These are phyloP conservation scores for Antrodiella citrinella DNA, from an alignment of 768 basidiomycete species.

Conservation along the genomic window DNA sequence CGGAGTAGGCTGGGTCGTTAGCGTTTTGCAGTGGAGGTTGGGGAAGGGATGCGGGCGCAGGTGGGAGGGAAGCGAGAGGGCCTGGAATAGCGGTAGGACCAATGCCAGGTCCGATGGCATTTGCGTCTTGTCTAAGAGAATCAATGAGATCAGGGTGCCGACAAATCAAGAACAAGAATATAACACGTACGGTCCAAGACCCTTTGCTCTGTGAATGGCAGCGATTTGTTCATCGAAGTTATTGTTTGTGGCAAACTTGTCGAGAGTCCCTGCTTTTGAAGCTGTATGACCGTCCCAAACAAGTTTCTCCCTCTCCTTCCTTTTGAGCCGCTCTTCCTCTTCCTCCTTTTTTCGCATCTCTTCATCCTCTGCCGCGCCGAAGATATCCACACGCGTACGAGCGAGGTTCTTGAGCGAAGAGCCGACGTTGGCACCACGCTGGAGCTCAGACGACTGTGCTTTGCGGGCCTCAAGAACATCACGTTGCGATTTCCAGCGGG, in stretches of 20 bases:
- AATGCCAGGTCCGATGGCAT: slow-evolving; percentile 82
- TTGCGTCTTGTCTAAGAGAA: slow-evolving; percentile 52
- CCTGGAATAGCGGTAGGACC: slow-evolving; percentile 73
- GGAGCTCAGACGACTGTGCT: slow-evolving; percentile 79
- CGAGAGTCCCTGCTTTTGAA: slow-evolving; percentile 83
- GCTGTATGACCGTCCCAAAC: slow-evolving; percentile 99
- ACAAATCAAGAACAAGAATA: slow-evolving; percentile 4
- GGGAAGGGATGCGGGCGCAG: slow-evolving; percentile 66
- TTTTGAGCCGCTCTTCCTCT: slow-evolving; percentile 70
- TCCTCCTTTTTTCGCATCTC: slow-evolving; percentile 83
- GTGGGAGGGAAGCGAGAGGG: slow-evolving; percentile 52
- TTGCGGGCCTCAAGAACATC: slow-evolving; percentile 83
- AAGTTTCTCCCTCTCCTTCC: slow-evolving; percentile 88
- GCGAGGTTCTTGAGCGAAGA: slow-evolving; percentile 91
- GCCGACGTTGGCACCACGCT: slow-evolving; percentile 89
- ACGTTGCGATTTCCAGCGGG: slow-evolving; percentile 96
- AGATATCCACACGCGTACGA: slow-evolving; percentile 93
- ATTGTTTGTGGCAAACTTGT: slow-evolving; percentile 89
- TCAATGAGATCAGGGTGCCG: slow-evolving; percentile 10
- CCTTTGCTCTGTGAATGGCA: slow-evolving; percentile 89
- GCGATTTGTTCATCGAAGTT: slow-evolving; percentile 98
- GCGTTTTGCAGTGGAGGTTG: slow-evolving; percentile 49
- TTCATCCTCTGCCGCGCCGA: slow-evolving; percentile 91
- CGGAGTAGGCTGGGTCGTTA: slow-evolving; percentile 54
- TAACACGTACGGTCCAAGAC: slow-evolving; percentile 70